Conservation (phyloP, 768 basidiomycete species). For the Dioszegia aurantiaca region DNA sequence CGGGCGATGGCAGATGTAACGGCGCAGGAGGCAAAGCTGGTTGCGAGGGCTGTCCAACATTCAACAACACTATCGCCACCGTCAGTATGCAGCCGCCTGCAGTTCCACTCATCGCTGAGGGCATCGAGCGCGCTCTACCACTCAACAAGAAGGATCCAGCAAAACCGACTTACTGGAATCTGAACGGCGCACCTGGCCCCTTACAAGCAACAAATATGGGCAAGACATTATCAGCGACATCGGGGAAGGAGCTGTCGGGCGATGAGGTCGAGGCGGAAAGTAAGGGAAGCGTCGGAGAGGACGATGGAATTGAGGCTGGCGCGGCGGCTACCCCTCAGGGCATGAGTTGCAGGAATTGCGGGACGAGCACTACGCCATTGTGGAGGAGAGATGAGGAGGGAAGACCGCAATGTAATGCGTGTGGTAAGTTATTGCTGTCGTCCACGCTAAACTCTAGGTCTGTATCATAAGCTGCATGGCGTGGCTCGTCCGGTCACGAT, state of each 20-base stretch:
- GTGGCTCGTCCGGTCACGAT: conserved; percentile 95
- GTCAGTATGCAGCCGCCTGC: conserved; percentile 53
- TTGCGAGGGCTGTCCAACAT: conserved; percentile 94
- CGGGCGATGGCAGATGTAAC: conserved; percentile 96
- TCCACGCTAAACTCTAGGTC: conserved; percentile 58
- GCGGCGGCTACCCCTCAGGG: conserved; percentile 45
- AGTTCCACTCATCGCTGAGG: conserved; percentile 53
- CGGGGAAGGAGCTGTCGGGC: conserved; percentile 7
- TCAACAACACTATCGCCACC: conserved; percentile 68
- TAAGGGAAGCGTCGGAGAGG: conserved; percentile 14
- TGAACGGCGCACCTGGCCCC: neutral
- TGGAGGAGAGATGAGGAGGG: conserved; percentile 57
- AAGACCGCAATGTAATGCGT: conserved; percentile 56
- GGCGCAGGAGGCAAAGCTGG: conserved; percentile 91
- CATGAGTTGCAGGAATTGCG: conserved; percentile 53
- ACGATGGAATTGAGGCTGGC: conserved; percentile 35
- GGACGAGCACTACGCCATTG: conserved; percentile 54
- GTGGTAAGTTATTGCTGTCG: conserved; percentile 49
- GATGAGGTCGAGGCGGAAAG: conserved; percentile 15
- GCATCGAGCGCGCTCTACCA: conserved; percentile 35
- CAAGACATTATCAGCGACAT: conserved; percentile 17
- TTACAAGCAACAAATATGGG: conserved; percentile 19
- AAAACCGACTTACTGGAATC: neutral
- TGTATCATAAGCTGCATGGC: conserved; percentile 98
- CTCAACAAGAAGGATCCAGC: conserved; percentile 3